Conservation (phyloP, 495 filamentous ascomycete species). For the Trypethelium eluteriae region DNA sequence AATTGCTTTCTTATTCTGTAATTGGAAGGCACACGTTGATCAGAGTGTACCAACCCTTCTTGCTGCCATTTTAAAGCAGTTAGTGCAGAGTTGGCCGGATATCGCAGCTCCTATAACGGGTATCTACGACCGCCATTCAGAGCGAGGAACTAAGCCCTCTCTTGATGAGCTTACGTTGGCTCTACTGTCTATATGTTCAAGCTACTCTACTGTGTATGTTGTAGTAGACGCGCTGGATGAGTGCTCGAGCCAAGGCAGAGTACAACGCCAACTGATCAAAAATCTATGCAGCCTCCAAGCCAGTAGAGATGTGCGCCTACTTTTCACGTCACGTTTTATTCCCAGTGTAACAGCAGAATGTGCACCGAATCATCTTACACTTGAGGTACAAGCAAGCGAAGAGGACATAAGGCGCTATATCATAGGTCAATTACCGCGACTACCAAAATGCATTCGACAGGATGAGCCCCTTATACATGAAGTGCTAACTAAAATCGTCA, state of each 20-base stretch:
- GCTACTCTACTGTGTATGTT: conserved; percentile 34
- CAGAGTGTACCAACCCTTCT: conserved; percentile 33
- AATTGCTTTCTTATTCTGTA: conserved; percentile 41
- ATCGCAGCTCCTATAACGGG: conserved; percentile 28
- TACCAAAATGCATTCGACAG: conserved; percentile 17
- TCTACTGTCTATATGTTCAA: conserved; percentile 26
- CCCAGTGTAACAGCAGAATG: conserved; percentile 19
- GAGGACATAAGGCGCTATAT: conserved; percentile 23
- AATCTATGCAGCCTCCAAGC: conserved; percentile 33
- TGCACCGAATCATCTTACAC: neutral
- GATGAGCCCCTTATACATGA: conserved; percentile 11
- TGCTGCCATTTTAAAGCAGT: conserved; percentile 37
- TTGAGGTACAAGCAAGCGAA: conserved; percentile 22
- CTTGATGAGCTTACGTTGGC: conserved; percentile 31
- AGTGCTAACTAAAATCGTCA: conserved; percentile 17
- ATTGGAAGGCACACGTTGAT: conserved; percentile 33
- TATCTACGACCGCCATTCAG: conserved; percentile 19
- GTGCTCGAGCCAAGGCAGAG: conserved; percentile 28
- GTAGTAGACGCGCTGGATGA: conserved; percentile 46
- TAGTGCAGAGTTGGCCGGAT: conserved; percentile 25
- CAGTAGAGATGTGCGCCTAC: conserved; percentile 22
- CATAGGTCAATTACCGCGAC: conserved; percentile 13
- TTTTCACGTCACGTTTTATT: conserved; percentile 25
- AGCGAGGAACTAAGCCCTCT: conserved; percentile 23
- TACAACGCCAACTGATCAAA: conserved; percentile 28